Evolutionary conservation across 1,284 basidiomycete species (phyloP).

Genomic region (Trametes pubescens): DNA sequence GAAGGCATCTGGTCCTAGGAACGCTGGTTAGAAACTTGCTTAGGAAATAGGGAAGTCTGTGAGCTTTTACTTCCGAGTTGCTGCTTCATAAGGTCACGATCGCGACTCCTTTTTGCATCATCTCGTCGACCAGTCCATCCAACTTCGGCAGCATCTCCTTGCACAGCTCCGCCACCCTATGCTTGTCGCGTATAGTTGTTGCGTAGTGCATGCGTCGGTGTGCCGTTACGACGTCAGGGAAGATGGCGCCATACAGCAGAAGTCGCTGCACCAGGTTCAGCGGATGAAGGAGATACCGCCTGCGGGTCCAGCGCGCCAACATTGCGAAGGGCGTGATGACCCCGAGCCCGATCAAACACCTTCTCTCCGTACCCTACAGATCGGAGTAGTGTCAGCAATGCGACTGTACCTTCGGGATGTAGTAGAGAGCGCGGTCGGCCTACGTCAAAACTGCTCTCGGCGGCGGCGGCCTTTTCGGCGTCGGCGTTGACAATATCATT

Average conservation of each 20-base stretch:
- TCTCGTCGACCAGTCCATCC: neutral
- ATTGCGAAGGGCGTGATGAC: neutral
- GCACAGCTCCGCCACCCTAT: neutral
- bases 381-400: too few species aligned
- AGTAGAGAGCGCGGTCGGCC: too few species aligned
- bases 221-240: too few species aligned
- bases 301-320: neutral
- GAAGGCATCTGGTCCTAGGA: too few species aligned
- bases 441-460: too few species aligned
- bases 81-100: neutral
- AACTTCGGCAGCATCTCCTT: neutral
- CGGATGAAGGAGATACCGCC: neutral
- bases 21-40: too few species aligned
- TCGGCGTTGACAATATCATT: too few species aligned
- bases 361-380: neutral
- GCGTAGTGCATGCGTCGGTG: neutral
- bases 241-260: neutral
- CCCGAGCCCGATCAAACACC: neutral
- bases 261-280: neutral
- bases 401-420: too few species aligned
- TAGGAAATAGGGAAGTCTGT: too few species aligned
- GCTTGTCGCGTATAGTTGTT: neutral
- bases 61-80: neutral
- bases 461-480: too few species aligned
- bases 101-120: neutral